Base-by-base conservation (phyloP, 768 basidiomycete species). In the Phylloporus arenicola region DNA sequence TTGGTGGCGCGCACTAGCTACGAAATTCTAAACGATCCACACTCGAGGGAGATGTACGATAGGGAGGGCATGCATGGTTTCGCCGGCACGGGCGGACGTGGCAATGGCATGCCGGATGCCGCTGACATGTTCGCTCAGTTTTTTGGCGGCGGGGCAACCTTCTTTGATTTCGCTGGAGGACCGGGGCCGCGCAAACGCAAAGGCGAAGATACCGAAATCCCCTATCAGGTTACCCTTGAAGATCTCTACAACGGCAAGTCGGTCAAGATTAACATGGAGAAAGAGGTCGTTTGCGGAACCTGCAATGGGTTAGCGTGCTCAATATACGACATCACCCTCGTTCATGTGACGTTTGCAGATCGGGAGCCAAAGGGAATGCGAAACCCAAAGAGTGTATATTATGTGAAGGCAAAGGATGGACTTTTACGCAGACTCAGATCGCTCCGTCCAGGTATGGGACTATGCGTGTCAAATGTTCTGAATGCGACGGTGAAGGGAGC, bases 171-270 rank as follows among this genome's bases (percentile, higher is more conserved):
- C 60, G 81, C 77, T 40, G 76, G 82, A 45, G 78, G 76, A 58
- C 43, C 69, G 34, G 71, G 73, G 16, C 61, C 68, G 45, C 69
- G 73, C 52, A 70, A 75, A 55, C 70, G 79, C 55, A 83, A 80
- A 58, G 86, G 86, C 14, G 76, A 86, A 57, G 84, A 93, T 64
- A 80, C 84, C 19, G 73, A 84, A 41, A 82, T 92, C 55, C 80
- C 83, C 4, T 87, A 94, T 64, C 78, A 89, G 35, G 88, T 95
- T 47, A 86, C 88, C 5, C 75, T 98, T 27, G 94, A 96, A 68
- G 94, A 98, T 65, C 72, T 94, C 19, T 97, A 92, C 70, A 88
- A 86, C 50, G 95, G 94, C 27, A 94, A 93, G 69, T 79, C 78
- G 10, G 84, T 93, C 50, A 88, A 84, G 64, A 82, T 97, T 74